Conservation (phyloP, 345 rosid species). For the Bruguiera gymnorhiza region DNA sequence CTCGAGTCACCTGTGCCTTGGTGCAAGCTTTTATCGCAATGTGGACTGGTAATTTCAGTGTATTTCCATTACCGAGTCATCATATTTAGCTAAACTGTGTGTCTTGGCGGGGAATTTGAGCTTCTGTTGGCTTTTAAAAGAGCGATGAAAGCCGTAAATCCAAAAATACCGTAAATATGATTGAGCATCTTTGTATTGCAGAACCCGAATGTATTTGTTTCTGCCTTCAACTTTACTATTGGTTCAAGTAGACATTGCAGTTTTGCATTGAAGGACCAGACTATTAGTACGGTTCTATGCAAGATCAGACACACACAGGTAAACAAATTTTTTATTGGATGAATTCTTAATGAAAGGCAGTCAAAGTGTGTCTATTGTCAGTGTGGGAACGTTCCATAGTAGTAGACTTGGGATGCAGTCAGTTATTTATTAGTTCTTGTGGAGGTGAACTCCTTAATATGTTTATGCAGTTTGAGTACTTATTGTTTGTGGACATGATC, state of each 20-base stretch:
- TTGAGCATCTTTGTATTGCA: conserved; percentile 30
- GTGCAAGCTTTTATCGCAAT: conserved; percentile 76
- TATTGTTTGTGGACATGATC: conserved; percentile 76
- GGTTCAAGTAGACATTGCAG: conserved; percentile 58
- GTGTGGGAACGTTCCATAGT: not conserved
- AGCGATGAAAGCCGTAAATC: not conserved
- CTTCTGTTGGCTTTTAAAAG: not conserved
- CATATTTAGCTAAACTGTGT: not conserved
- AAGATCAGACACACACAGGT: conserved; percentile 70
- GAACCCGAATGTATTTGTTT: conserved; percentile 56
- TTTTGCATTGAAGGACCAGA: conserved; percentile 50
- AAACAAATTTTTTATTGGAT: not conserved
- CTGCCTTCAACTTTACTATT: conserved; percentile 38
- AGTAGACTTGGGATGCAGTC: conserved; percentile 1
- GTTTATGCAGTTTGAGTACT: conserved; percentile 60
- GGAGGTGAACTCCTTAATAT: conserved; percentile 57
- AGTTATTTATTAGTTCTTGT: conserved; percentile 25
- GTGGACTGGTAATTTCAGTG: conserved; percentile 51
- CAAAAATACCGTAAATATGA: not conserved
- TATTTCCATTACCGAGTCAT: not conserved
- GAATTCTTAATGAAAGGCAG: not conserved
- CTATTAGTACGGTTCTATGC: conserved; percentile 46
- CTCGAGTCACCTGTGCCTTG: conserved; percentile 50
- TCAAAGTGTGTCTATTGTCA: not conserved
- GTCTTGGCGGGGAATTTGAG: not conserved